phyloP scores from a whole-genome alignment of 148 eudicot genomes.

The Tetragonia tetragonoides region DNA sequence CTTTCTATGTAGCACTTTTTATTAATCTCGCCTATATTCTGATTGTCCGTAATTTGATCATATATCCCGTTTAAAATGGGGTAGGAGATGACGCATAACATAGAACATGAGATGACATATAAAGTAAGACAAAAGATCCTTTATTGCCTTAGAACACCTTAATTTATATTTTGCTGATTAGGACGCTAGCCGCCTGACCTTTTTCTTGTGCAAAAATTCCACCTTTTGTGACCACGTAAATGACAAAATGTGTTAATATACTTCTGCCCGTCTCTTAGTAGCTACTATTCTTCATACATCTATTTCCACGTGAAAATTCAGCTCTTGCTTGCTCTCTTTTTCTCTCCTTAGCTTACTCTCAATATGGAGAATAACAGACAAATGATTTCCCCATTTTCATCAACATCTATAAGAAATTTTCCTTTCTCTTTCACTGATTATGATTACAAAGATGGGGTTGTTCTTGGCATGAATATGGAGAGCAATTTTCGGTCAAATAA shows the following conservation, averaged over 20 bases:
- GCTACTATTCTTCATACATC: neutral
- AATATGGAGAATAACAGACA: neutral
- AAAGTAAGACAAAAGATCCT: too few species aligned
- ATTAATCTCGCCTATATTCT: too few species aligned
- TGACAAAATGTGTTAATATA: conserved; percentile 14
- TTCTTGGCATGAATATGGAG: neutral
- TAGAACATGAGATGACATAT: too few species aligned
- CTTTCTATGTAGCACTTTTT: too few species aligned
- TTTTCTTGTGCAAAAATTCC: neutral
- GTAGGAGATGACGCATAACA: too few species aligned
- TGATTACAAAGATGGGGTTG: neutral
- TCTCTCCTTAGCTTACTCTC: neutral
- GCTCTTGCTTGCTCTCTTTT: neutral
- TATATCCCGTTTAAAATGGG: too few species aligned
- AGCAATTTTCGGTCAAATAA: conserved; percentile 1
- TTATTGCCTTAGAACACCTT: neutral
- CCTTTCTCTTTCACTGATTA: conserved; percentile 6
- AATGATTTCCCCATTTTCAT: conserved; percentile 5
- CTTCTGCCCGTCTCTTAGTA: neutral
- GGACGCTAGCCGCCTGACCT: neutral
- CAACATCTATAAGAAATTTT: neutral
- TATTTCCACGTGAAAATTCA: neutral
- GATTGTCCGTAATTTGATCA: too few species aligned
- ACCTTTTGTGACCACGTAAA: conserved; percentile 17
- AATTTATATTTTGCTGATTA: neutral